Base-by-base conservation (phyloP, 495 filamentous ascomycete genomes). In the Aspergillus campestris region DNA sequence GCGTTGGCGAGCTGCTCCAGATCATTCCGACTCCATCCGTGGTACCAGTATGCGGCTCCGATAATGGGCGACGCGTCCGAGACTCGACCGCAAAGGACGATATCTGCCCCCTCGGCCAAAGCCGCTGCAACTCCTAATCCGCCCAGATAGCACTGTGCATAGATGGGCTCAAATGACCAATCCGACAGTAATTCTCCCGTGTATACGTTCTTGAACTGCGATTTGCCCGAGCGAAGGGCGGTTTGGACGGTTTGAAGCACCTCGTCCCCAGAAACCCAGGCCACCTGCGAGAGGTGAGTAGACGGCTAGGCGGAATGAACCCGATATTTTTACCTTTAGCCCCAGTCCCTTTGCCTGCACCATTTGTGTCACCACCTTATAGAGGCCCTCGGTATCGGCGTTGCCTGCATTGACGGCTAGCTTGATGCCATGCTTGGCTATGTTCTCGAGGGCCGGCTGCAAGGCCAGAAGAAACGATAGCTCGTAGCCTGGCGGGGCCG, bases 351-450 rank as follows among this genome's bases (percentile, higher is more conserved):
- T 70, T 10, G 53, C 45, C 34, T 60, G 45, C 9, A 78, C 58
- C 65, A 75, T 66, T 18, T 66, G 48, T 29, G 43, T 56, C 0
- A 80, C 71, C 12, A 59, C 71, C 15, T 74, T 55, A 34, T 67
- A 64, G 1, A 80, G 61, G 12, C 59, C 61, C 53, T 72, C 51
- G 0, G 73, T 74, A 51, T 79, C 75, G 0, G 63, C 56, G 6
- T 72, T 75, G 0, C 78, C 78, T 28, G 77, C 78, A 65, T 82
- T 82, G 42, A 78, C 77, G 10, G 73, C 77, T 7, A 82, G 38
- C 47, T 75, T 78, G 52, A 81, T 80, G 0, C 63, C 49, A 46
- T 78, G 44, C 39, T 68, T 69, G 0, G 75, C 70, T 36, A 82
- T 51, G 51, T 78, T 51, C 3, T 57, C 56, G 8, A 80, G 51